A percentile compares a stretch with the other conserved stretches of the same genome.
These are phyloP conservation scores for Podaxis sp. DNA, from an alignment of 768 basidiomycete genomes.

Conservation along the genomic window DNA sequence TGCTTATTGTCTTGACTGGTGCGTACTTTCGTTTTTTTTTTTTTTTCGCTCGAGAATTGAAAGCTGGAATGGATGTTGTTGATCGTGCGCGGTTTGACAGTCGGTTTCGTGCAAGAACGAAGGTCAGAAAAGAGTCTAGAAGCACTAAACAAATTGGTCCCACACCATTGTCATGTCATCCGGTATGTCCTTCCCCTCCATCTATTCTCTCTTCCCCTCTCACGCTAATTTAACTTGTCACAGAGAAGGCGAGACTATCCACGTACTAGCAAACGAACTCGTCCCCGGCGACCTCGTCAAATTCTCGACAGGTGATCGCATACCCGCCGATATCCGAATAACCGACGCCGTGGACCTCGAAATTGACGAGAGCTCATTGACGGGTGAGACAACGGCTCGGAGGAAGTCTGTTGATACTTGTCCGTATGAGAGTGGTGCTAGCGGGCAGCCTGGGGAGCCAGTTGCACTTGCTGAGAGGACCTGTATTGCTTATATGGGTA, in stretches of 20 bases:
- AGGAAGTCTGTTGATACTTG: conserved; percentile 64
- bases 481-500: conserved; percentile 96
- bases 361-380: conserved; percentile 93
- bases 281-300: conserved; percentile 93
- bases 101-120: conserved; percentile 94
- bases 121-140: conserved; percentile 93
- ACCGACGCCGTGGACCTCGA: conserved; percentile 82
- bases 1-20: conserved; percentile 93
- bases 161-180: conserved; percentile 91
- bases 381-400: conserved; percentile 86
- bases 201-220: conserved; percentile 20
- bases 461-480: conserved; percentile 77
- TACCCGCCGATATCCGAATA: conserved; percentile 91
- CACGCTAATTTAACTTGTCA: conserved; percentile 15
- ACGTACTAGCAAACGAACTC: conserved; percentile 94
- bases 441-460: conserved; percentile 33
- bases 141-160: conserved; percentile 94
- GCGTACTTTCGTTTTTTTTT: conserved; percentile 12
- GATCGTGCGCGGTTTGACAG: conserved; percentile 28
- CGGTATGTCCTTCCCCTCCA: conserved; percentile 37
- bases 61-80: background rate
- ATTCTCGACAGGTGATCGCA: conserved; percentile 87
- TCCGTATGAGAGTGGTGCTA: conserved; percentile 31
- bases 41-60: conserved; percentile 17
- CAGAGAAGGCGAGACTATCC: conserved; percentile 62